phyloP scores from a whole-genome alignment of 106 monocot genomes.

The Acorus calamus region DNA sequence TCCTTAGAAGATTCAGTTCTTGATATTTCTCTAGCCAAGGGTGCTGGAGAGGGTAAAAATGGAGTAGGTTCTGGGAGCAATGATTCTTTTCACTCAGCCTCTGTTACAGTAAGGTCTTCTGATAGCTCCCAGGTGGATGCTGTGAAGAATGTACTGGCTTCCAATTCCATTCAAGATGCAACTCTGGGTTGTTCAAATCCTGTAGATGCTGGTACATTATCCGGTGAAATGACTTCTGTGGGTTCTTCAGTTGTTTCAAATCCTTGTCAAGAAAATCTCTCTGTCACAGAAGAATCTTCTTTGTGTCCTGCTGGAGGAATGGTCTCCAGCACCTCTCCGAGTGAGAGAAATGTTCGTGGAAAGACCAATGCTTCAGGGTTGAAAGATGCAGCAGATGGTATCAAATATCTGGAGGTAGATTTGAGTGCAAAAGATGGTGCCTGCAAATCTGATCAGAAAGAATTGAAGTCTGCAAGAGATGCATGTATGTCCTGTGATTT shows the following conservation, averaged over 20 bases:
- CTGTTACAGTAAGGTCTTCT: constrained; percentile 1
- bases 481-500: too few species aligned
- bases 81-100: constrained; percentile 1
- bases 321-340: not conserved
- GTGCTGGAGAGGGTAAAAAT: not conserved
- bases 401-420: constrained; percentile 18
- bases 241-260: constrained; percentile 10
- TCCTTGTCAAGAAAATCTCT: constrained; percentile 13
- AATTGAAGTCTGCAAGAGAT: not conserved
- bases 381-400: constrained; percentile 13
- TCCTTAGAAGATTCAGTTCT: not conserved
- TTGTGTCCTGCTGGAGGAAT: not conserved
- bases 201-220: constrained; percentile 6
- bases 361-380: constrained; percentile 7
- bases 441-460: constrained; percentile 10
- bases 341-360: constrained; percentile 9
- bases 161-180: constrained; percentile 3
- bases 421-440: constrained; percentile 1
- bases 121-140: constrained; percentile 3
- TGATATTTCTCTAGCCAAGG: constrained; percentile 1
- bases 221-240: constrained; percentile 13
- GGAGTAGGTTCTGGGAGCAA: constrained; percentile 4
- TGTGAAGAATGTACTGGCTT: constrained; percentile 1
- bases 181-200: constrained; percentile 2
- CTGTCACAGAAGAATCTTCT: constrained; percentile 19